Evolutionary conservation across 805 yeast species (phyloP), one percentile per base, ranked within the genome.

Genomic region (Monosporozyma aerobia): DNA sequence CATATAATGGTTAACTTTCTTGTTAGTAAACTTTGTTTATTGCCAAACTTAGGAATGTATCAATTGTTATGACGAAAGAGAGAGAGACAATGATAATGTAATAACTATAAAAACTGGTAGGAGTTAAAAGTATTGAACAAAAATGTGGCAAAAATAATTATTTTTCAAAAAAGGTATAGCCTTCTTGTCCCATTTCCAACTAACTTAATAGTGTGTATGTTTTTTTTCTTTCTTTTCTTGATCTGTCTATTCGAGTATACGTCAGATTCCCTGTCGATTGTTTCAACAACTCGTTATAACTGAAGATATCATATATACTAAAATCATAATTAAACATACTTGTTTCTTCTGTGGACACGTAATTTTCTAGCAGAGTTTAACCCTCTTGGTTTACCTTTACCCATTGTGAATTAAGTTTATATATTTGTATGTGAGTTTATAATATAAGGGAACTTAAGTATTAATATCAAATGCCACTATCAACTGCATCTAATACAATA

Each of bases 341-440:
- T 94, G 87, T 90, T 90, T 80, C 98, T 92, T 80, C 99, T 90
- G 90, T 88, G 95, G 78, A 85, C 90, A 86, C 99, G 90, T 80
- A 94, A 87, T 85, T 94, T 94, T 87, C 99, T 89, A 75, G 99
- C 99, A 76, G 99, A 86, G 89, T 94, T 92, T 78, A 94, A 82
- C 77, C 99, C 99, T 88, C 99, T 89, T 85, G 99, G 99, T 82
- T 90, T 90, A 80, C 97, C 97, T 81, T 87, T 90, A 83, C 97
- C 97, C 98, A 92, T 92, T 74, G 75, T 87, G 77, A 62, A 48
- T 61, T 57, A 44, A 23, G 23, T 35, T 16, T 47, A 35, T 22
- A 11, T 47, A 13, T 32, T 30, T 23, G 44, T 40, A 19, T 19
- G 19, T 19, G 19, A 19, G 19, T 19, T 19, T 19, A 19, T 19